Percentiles rank a stretch among this genome's conserved stretches.
Evolutionary conservation across 345 rosid species (phyloP).

Genomic region (Lepidium aucheri): DNA sequence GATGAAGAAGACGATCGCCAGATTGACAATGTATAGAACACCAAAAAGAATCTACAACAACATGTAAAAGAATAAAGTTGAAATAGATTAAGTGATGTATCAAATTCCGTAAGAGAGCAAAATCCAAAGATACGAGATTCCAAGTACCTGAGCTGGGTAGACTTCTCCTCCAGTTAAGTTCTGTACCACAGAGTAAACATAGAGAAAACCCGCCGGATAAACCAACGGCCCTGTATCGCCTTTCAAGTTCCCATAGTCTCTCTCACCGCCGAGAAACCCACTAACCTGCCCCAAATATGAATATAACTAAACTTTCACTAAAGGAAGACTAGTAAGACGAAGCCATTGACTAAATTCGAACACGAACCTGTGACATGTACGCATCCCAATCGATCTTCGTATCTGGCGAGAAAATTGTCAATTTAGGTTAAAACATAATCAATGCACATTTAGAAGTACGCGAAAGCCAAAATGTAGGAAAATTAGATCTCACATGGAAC

Average conservation of each 20-base stretch:
- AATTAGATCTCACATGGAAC: slow-evolving; percentile 65
- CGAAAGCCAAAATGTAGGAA: background rate
- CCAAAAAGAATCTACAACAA: slow-evolving; percentile 86
- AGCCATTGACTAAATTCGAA: background rate
- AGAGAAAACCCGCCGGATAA: slow-evolving; percentile 93
- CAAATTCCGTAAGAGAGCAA: background rate
- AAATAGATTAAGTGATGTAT: background rate
- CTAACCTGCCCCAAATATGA: slow-evolving; percentile 40
- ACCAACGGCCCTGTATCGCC: slow-evolving; percentile 96
- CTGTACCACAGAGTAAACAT: slow-evolving; percentile 75
- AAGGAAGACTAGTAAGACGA: background rate
- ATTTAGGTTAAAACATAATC: background rate
- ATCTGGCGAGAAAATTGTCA: slow-evolving; percentile 36
- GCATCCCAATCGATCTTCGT: slow-evolving; percentile 99
- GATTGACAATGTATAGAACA: slow-evolving; percentile 59
- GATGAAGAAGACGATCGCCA: slow-evolving; percentile 59
- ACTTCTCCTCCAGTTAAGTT: slow-evolving; percentile 63
- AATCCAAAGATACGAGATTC: background rate
- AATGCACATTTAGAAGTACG: background rate
- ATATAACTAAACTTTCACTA: background rate
- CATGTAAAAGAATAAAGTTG: background rate
- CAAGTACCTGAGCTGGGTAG: slow-evolving; percentile 70
- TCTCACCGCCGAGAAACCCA: slow-evolving; percentile 90
- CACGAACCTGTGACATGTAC: slow-evolving; percentile 86
- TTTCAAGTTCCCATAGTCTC: slow-evolving; percentile 74